These are phyloP conservation scores for Populus davidiana DNA, from an alignment of 345 rosid species.

Conservation along the genomic window DNA sequence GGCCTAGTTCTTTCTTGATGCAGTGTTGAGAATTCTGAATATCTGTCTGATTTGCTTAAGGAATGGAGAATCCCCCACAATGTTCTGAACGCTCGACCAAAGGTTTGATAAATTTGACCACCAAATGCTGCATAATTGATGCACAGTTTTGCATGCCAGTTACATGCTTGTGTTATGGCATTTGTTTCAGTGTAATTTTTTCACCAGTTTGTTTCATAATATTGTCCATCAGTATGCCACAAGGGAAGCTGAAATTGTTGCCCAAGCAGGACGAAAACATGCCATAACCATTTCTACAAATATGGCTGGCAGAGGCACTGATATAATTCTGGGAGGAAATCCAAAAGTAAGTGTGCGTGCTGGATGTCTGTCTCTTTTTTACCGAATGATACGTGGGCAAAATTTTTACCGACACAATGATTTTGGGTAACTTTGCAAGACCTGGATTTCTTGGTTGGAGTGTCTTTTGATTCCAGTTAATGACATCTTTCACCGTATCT, in stretches of 20 bases:
- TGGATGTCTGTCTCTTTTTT: constrained; percentile 14
- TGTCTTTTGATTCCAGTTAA: constrained; percentile 8
- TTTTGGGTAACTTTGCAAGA: background rate
- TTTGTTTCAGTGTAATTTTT: constrained; percentile 1
- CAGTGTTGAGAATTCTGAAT: constrained; percentile 94
- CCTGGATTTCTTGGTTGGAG: constrained; percentile 6
- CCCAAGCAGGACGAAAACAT: constrained; percentile 89
- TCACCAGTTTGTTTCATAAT: constrained; percentile 11
- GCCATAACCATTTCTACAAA: constrained; percentile 95
- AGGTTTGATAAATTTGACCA: constrained; percentile 44
- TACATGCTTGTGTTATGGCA: background rate
- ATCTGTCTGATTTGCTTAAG: constrained; percentile 77
- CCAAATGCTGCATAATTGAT: background rate
- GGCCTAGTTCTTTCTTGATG: constrained; percentile 31
- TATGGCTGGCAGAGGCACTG: constrained; percentile 99
- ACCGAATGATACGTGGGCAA: background rate
- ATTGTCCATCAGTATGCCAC: constrained; percentile 72
- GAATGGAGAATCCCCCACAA: constrained; percentile 82
- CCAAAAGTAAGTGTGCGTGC: constrained; percentile 57
- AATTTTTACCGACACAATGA: background rate
- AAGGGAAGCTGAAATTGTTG: constrained; percentile 88
- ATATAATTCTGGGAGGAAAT: constrained; percentile 93
- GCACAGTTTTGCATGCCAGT: constrained; percentile 2
- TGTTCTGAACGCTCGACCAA: constrained; percentile 93
- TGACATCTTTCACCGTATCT: constrained; percentile 10